phyloP scores from a whole-genome alignment of 371 early-diverging fungal species.

The Funneliformis caledonium region DNA sequence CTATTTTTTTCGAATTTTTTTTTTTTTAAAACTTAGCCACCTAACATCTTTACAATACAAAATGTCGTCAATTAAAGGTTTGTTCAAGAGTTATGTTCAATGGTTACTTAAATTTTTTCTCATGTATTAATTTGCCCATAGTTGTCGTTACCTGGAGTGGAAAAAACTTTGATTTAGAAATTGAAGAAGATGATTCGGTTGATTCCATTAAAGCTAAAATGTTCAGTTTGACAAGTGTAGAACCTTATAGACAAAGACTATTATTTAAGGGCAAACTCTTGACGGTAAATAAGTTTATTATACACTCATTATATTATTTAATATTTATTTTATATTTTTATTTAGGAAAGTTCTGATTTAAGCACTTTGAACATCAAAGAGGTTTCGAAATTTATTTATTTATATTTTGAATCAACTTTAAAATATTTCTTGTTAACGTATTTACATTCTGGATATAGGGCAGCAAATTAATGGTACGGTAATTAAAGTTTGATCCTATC shows the following conservation, averaged over 20 bases:
- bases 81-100: background rate
- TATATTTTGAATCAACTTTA: background rate
- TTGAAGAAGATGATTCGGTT: constrained; percentile 79
- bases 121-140: constrained; percentile 42
- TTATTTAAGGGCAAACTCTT: constrained; percentile 93
- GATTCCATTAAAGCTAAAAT: constrained; percentile 89
- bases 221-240: constrained; percentile 91
- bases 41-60: too few relatives aligned
- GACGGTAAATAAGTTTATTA: constrained; percentile 61
- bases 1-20: too few relatives aligned
- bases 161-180: constrained; percentile 82
- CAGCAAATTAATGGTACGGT: constrained; percentile 47
- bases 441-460: constrained; percentile 38
- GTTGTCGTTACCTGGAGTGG: constrained; percentile 93
- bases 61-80: background rate
- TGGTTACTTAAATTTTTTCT: background rate
- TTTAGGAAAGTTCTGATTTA: constrained; percentile 78
- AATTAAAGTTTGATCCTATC: background rate
- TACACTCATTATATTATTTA: background rate
- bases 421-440: background rate
- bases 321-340: background rate
- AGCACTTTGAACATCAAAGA: constrained; percentile 69
- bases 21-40: too few relatives aligned
- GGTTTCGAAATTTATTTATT: constrained; percentile 47
- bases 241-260: constrained; percentile 93